Evolutionary conservation across 1,284 basidiomycete genomes (phyloP).

Genomic region (Melampsora americana): DNA sequence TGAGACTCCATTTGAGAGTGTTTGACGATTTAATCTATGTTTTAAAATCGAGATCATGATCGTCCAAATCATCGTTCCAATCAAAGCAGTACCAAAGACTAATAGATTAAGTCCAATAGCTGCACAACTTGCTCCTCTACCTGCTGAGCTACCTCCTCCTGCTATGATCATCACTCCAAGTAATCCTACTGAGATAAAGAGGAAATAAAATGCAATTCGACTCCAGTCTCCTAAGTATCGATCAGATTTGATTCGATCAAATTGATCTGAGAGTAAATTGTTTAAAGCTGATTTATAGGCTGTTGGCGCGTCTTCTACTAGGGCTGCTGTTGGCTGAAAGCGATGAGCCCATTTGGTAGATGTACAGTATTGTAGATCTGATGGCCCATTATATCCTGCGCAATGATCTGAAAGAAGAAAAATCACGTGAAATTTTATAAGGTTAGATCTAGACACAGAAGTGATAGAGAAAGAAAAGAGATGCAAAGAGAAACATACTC

Average conservation of each 20-base stretch:
- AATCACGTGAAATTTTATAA: neutral
- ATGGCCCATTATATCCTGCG: conserved; percentile 16
- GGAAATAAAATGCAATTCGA: conserved; percentile 36
- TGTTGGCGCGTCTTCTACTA: conserved; percentile 17
- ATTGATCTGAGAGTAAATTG: conserved; percentile 12
- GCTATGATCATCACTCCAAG: conserved; percentile 1
- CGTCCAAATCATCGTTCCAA: conserved; percentile 42
- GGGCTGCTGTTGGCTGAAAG: conserved; percentile 17
- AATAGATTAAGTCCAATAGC: conserved; percentile 10
- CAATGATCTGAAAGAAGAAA: conserved; percentile 17
- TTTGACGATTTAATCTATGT: conserved; percentile 14
- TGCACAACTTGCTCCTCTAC: neutral
- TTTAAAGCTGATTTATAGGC: neutral
- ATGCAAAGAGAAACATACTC: conserved; percentile 12
- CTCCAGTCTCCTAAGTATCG: conserved; percentile 1
- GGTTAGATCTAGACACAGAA: neutral
- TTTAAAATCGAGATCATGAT: conserved; percentile 22
- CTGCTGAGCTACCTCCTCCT: neutral
- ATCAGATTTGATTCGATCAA: conserved; percentile 12
- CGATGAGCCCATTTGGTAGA: conserved; percentile 6
- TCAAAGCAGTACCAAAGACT: conserved; percentile 14
- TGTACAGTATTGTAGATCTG: conserved; percentile 38
- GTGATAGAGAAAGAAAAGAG: neutral
- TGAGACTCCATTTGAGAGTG: neutral
- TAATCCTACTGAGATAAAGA: conserved; percentile 25